These are phyloP conservation scores for Chaetoscypha palmicola DNA, from an alignment of 2,329 filamentous ascomycete species.

Conservation along the genomic window DNA sequence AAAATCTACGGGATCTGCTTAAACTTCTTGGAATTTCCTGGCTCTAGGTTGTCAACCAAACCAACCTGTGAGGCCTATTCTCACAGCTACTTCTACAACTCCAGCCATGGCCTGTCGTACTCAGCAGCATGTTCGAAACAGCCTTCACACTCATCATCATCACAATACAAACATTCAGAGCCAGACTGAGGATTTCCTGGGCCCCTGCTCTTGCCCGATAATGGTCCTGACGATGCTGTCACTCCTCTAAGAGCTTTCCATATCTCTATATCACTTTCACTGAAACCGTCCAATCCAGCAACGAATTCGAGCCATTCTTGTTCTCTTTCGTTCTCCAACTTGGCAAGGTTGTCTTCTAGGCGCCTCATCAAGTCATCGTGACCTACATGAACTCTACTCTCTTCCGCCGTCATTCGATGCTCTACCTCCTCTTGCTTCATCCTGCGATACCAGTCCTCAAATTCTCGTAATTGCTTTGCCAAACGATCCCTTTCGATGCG, in stretches of 20 bases:
- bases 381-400: conserved; percentile 1
- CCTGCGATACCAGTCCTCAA: background rate
- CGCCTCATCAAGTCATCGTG: background rate
- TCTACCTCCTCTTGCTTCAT: conserved; percentile 1
- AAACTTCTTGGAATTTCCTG: too few relatives aligned
- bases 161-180: conserved; percentile 2
- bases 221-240: background rate
- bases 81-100: background rate
- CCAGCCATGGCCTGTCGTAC: conserved; percentile 3
- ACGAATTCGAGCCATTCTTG: conserved; percentile 6
- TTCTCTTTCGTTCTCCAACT: conserved; percentile 4
- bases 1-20: too few relatives aligned
- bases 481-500: background rate
- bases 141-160: background rate
- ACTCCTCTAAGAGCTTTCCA: conserved; percentile 4
- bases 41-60: too few relatives aligned
- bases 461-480: background rate
- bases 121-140: background rate
- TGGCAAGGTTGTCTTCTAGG: background rate
- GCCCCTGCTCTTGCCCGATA: background rate
- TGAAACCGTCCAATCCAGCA: conserved; percentile 2
- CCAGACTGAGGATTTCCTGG: background rate
- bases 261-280: background rate
- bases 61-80: too few relatives aligned
- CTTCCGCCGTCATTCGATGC: background rate